Percentiles rank a stretch among this genome's conserved stretches.
phyloP scores from a whole-genome alignment of 2,329 filamentous ascomycete species.

The Penicillium sclerotigenum region DNA sequence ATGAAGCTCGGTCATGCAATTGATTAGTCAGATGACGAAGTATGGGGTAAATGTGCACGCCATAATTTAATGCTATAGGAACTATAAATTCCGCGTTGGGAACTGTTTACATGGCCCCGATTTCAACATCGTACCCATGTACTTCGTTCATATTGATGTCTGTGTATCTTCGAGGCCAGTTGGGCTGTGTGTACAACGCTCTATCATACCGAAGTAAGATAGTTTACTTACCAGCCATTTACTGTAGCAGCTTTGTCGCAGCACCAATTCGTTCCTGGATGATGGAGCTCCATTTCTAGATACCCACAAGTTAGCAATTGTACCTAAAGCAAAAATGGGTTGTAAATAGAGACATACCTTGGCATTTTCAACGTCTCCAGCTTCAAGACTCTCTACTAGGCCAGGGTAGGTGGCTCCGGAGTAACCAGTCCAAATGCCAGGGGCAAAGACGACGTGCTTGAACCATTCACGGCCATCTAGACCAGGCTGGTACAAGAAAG shows the following conservation, averaged over 20 bases:
- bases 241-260: conserved; percentile 32
- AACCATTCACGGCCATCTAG: conserved; percentile 82
- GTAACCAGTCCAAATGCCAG: conserved; percentile 88
- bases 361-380: conserved; percentile 45
- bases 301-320: conserved; percentile 6
- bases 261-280: conserved; percentile 37
- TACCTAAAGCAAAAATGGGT: not conserved
- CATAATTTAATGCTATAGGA: not conserved
- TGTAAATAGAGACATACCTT: conserved; percentile 46
- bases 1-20: conserved; percentile 2
- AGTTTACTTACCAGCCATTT: not conserved
- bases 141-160: not conserved
- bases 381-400: conserved; percentile 61
- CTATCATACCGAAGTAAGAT: not conserved
- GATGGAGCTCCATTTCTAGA: conserved; percentile 42
- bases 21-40: conserved; percentile 9
- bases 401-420: conserved; percentile 68
- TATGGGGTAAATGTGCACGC: conserved; percentile 5
- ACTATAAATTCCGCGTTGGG: not conserved
- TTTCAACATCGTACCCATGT: not conserved
- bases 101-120: not conserved
- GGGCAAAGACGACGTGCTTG: conserved; percentile 92
- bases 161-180: not conserved
- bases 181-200: not conserved
- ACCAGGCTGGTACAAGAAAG: conserved; percentile 72